These are phyloP conservation scores for Ceratocystiopsis sp. DNA, from an alignment of 2,329 filamentous ascomycete genomes.

Conservation along the genomic window DNA sequence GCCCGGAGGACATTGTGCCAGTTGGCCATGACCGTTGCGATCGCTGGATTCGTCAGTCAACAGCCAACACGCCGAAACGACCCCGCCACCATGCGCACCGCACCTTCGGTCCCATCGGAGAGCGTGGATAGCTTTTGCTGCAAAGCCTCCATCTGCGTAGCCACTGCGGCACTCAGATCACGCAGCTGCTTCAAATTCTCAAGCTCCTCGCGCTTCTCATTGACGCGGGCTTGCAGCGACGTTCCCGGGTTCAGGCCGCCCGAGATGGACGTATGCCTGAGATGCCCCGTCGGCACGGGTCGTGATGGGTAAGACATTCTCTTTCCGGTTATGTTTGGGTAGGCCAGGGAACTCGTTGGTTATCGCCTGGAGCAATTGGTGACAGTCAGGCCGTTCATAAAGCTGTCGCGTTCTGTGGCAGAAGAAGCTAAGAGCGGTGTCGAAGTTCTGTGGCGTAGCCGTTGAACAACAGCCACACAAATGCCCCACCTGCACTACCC, in stretches of 20 bases:
- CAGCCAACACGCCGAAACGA: constrained; percentile 3
- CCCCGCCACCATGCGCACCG: constrained; percentile 20
- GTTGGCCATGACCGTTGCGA: constrained; percentile 69
- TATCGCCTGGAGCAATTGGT: too few relatives aligned
- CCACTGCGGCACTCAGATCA: constrained; percentile 61
- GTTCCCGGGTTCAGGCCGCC: constrained; percentile 28
- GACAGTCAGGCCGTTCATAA: too few relatives aligned
- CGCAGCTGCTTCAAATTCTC: constrained; percentile 63
- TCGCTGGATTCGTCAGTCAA: constrained; percentile 32
- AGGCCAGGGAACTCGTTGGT: too few relatives aligned
- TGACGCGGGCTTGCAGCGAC: constrained; percentile 61
- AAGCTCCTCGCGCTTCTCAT: constrained; percentile 72
- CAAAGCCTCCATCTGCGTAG: constrained; percentile 66
- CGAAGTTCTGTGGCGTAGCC: too few relatives aligned
- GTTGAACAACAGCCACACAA: too few relatives aligned
- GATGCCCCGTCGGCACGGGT: constrained; percentile 41
- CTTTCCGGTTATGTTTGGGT: background rate
- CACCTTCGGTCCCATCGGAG: constrained; percentile 68
- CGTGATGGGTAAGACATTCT: constrained; percentile 10
- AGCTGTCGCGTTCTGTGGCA: too few relatives aligned
- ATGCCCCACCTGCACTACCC: too few relatives aligned
- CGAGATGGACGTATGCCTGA: constrained; percentile 43
- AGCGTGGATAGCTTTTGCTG: constrained; percentile 63
- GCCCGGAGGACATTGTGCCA: constrained; percentile 77
- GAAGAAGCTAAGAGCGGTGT: too few relatives aligned